These are phyloP conservation scores for Jatropha curcas DNA, from an alignment of 345 rosid species.

Conservation along the genomic window DNA sequence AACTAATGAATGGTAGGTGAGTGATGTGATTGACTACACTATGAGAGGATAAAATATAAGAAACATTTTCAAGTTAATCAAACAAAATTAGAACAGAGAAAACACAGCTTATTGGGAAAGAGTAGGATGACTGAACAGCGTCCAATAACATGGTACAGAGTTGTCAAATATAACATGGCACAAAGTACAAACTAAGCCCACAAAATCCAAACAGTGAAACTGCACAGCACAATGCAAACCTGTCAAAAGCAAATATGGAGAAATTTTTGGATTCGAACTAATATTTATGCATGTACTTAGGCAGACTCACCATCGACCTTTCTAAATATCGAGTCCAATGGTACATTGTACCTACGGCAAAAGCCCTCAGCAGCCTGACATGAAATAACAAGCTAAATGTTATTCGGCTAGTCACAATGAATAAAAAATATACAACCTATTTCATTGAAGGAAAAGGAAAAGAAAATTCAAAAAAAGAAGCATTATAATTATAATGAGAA, in stretches of 20 bases:
- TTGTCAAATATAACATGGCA: too few relatives aligned
- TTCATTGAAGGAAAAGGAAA: neutral
- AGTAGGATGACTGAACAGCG: neutral
- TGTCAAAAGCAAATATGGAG: neutral
- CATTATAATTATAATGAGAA: neutral
- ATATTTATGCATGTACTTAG: constrained; percentile 3
- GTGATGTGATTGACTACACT: neutral
- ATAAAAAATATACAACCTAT: neutral
- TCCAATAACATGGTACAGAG: constrained; percentile 1
- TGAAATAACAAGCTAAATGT: constrained; percentile 22
- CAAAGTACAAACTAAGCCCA: too few relatives aligned
- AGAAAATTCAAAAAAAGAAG: neutral
- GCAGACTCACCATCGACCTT: constrained; percentile 70
- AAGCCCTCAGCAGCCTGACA: constrained; percentile 95
- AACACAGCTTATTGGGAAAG: neutral
- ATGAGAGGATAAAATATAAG: neutral
- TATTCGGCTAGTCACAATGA: neutral
- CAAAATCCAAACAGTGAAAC: too few relatives aligned
- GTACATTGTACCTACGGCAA: constrained; percentile 73
- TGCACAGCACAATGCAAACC: neutral
- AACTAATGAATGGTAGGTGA: neutral
- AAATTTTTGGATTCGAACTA: neutral
- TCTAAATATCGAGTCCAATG: constrained; percentile 56
- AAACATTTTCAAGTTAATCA: neutral
- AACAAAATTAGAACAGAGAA: neutral